Percentiles rank a stretch among this genome's conserved stretches.
Evolutionary conservation across 139 green algal species (phyloP).

Genomic region (Picochlorum sp.): DNA sequence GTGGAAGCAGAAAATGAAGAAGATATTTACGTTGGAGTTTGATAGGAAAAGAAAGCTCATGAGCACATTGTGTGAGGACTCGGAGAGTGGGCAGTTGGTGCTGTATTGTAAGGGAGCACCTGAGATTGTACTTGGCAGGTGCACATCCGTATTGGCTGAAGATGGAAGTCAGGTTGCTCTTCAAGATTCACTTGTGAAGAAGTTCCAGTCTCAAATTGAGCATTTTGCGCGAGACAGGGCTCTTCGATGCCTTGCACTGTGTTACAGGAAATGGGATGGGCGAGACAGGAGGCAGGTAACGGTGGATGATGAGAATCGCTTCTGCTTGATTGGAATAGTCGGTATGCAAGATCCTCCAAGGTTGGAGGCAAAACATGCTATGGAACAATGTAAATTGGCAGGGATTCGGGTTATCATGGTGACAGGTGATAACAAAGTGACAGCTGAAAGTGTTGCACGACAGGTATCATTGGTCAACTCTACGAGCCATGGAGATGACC

Average conservation of each 20-base stretch:
- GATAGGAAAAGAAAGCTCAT: constrained; percentile 82
- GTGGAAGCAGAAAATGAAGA: constrained; percentile 50
- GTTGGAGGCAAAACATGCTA: constrained; percentile 50
- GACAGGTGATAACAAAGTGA: constrained; percentile 81
- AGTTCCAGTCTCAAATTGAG: constrained; percentile 14
- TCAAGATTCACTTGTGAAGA: neutral
- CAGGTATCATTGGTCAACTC: constrained; percentile 2
- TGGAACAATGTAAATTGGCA: constrained; percentile 24
- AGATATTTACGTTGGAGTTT: constrained; percentile 76
- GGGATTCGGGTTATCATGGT: constrained; percentile 40
- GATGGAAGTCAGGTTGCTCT: constrained; percentile 40
- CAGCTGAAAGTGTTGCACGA: constrained; percentile 50
- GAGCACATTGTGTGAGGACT: constrained; percentile 55
- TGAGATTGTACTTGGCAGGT: constrained; percentile 72
- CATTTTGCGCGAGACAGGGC: constrained; percentile 44
- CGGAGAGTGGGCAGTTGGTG: neutral
- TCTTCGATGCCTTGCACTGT: constrained; percentile 77
- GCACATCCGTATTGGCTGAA: constrained; percentile 43
- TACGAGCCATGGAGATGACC: neutral
- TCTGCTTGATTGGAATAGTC: constrained; percentile 71
- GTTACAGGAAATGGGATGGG: constrained; percentile 36
- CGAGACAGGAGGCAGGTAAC: constrained; percentile 16
- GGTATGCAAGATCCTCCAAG: constrained; percentile 85
- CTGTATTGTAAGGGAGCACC: constrained; percentile 76
- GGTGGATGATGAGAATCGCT: constrained; percentile 39